Evolutionary conservation across 1,284 basidiomycete species (phyloP), one percentile per base, ranked within the genome.

Genomic region (Fomitopsis schrenkii): DNA sequence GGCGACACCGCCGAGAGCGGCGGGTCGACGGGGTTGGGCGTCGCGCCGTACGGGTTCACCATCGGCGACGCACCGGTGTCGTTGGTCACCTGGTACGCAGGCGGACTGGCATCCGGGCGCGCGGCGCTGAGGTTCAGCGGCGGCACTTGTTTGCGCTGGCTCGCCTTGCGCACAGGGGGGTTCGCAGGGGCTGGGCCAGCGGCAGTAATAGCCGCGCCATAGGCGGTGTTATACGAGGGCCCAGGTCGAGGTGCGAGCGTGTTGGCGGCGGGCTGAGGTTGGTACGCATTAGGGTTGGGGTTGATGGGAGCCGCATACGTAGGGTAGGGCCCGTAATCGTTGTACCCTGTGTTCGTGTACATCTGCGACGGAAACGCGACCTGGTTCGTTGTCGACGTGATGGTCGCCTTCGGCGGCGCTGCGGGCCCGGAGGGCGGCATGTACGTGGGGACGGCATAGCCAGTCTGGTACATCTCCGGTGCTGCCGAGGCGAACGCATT

Each of bases 131-230:
- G 63, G 65, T 68, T 61, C 59, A 72, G 55, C 26, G 64, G 59
- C 33, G 66, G 67, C 12, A 67, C 63, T 26, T 66, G 69, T 66
- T 72, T 72, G 64, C 71, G 70, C 57, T 69, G 63, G 8, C 60
- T 60, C 7, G 64, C 36, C 22, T 54, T 54, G 56, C 50, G 33
- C 38, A 59, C 22, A 15, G 44, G 41, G 22, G 30, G 26, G 22
- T 10, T 12, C 38, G 36, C 36, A 28, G 30, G 44, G 9, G 50
- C 56, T 41, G 55, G 45, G 57, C 33, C 35, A n/a, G 44, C 63
- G 26, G 59, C 22, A 17, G 59, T 36, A 14, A 28, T 15, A 58
- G 40, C 15, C 42, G 41, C 56, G 46, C 38, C 53, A 41, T 48
- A 38, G 41, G 17, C 26, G 3, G 22, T 26, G 22, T 30, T 35